Evolutionary conservation across 768 basidiomycete genomes (phyloP), one percentile per base, ranked within the genome.

Genomic region (Termitomyces sp.): DNA sequence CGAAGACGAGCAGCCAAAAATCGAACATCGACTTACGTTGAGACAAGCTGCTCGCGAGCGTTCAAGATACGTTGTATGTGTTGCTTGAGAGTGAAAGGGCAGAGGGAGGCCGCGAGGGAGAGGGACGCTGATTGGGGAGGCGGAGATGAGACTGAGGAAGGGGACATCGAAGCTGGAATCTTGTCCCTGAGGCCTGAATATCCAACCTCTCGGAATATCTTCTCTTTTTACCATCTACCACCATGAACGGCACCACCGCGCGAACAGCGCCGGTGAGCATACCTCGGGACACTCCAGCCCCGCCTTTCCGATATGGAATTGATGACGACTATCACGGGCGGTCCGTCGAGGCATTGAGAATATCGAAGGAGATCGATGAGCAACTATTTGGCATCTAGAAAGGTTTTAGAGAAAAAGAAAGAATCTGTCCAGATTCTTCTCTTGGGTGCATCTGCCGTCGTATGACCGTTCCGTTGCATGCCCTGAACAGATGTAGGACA

Each of bases 341-440:
- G 30, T 65, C 66, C 14, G 66, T 72, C 46, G 72, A 77, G 58
- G 81, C 82, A 1, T 67, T 72, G 53, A 69, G 73, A 42, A 69
- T 73, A 26, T 82, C 80, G 3, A 72, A 71, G 55, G 72, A 77
- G 57, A 85, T 86, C 40, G 84, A 85, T 64, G 74, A 76, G 40
- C 67, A 67, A 40, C 67, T 86, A 40, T 65, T 65, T 69, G 47
- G 79, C 79, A 58, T 64, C 72, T 14, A 81, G 77, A 67, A 80
- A 77, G 63, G 66, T 67, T 13, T 63, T 79, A 57, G 82, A 85
- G 66, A 79, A 73, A 61, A 79, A 30, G 30, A 30, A 30, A 30
- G 4, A 77, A 61, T 79, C 78, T 8, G 74, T 82, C 39, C 83
- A 83, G 65, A 77, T 87, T 40, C 70, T 87, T 37, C 68, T 87